Conservation (phyloP, 2,329 filamentous ascomycete genomes). For the Colletotrichum camelliae region DNA sequence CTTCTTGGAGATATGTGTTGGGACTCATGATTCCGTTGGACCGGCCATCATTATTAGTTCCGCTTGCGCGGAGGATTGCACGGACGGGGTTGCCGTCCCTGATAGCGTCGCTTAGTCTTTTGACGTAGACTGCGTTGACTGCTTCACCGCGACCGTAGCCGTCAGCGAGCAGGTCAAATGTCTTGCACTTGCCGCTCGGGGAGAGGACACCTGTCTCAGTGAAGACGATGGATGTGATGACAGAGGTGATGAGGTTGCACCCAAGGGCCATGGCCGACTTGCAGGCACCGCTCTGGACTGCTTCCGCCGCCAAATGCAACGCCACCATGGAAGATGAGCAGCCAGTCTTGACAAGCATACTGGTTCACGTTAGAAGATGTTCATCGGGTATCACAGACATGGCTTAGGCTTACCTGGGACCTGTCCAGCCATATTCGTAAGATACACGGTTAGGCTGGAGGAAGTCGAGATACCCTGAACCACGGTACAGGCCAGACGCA, state of each 20-base stretch:
- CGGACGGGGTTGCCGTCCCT: slow-evolving; percentile 41
- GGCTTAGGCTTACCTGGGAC: slow-evolving; percentile 29
- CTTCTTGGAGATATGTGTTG: slow-evolving; percentile 30
- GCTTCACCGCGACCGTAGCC: slow-evolving; percentile 50
- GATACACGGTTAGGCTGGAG: slow-evolving; percentile 34
- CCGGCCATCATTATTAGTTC: slow-evolving; percentile 40
- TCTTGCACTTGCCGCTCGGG: slow-evolving; percentile 30
- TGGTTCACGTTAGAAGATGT: background rate
- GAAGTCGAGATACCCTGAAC: slow-evolving; percentile 23
- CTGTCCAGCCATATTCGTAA: slow-evolving; percentile 36
- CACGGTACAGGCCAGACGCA: slow-evolving; percentile 22
- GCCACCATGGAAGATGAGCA: slow-evolving; percentile 37
- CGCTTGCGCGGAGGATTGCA: slow-evolving; percentile 33
- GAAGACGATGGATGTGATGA: slow-evolving; percentile 19
- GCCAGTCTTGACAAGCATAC: slow-evolving; percentile 38
- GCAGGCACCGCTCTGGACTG: slow-evolving; percentile 31
- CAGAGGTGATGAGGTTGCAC: slow-evolving; percentile 32
- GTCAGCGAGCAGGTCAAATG: slow-evolving; percentile 44
- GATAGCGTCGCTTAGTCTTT: slow-evolving; percentile 44
- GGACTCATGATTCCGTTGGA: slow-evolving; percentile 43
- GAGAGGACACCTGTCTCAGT: slow-evolving; percentile 30
- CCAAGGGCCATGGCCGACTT: slow-evolving; percentile 35
- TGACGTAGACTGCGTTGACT: slow-evolving; percentile 41
- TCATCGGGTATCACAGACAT: fast-evolving
- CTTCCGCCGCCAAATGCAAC: slow-evolving; percentile 35